A percentile compares a stretch with the other conserved stretches of the same genome.
Evolutionary conservation across 1,284 basidiomycete genomes (phyloP).

Genomic region (Marasmius oreades): DNA sequence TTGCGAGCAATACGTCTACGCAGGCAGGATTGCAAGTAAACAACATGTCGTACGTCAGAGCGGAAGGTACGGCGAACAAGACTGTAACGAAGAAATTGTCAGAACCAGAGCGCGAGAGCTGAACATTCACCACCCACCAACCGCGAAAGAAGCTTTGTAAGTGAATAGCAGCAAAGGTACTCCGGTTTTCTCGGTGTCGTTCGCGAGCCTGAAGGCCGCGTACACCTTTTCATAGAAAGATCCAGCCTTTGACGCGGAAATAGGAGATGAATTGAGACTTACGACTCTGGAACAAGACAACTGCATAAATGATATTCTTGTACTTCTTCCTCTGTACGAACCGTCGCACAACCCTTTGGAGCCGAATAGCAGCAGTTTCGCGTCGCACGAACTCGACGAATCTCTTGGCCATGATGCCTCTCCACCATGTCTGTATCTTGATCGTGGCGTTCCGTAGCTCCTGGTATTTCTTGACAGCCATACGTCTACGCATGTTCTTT

Average conservation of each 20-base stretch:
- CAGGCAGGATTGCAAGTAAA: slow-evolving; percentile 90
- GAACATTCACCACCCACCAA: slow-evolving; percentile 51
- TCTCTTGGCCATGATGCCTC: slow-evolving; percentile 75
- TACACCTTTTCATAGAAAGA: slow-evolving; percentile 45
- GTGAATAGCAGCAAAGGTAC: slow-evolving; percentile 64
- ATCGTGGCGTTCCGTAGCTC: slow-evolving; percentile 74
- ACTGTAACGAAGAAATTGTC: slow-evolving; percentile 36
- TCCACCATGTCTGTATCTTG: slow-evolving; percentile 92
- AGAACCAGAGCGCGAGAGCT: not conserved
- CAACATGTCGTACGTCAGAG: slow-evolving; percentile 69
- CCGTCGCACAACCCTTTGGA: slow-evolving; percentile 75
- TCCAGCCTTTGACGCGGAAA: slow-evolving; percentile 9
- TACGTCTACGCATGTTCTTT: slow-evolving; percentile 90
- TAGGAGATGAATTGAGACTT: slow-evolving; percentile 33
- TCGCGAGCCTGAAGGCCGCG: slow-evolving; percentile 80
- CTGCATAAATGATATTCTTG: slow-evolving; percentile 56
- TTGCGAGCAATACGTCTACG: slow-evolving; percentile 87
- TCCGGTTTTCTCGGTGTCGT: slow-evolving; percentile 59
- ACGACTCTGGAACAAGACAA: slow-evolving; percentile 85
- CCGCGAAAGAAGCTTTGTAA: slow-evolving; percentile 90
- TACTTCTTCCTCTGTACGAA: slow-evolving; percentile 77
- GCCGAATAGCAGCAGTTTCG: slow-evolving; percentile 70
- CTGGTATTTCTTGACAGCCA: slow-evolving; percentile 83
- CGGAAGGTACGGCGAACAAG: slow-evolving; percentile 63
- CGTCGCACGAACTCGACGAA: slow-evolving; percentile 72